Conservation (phyloP, 164 flowering plant genomes). For the Aristolochia californica region DNA sequence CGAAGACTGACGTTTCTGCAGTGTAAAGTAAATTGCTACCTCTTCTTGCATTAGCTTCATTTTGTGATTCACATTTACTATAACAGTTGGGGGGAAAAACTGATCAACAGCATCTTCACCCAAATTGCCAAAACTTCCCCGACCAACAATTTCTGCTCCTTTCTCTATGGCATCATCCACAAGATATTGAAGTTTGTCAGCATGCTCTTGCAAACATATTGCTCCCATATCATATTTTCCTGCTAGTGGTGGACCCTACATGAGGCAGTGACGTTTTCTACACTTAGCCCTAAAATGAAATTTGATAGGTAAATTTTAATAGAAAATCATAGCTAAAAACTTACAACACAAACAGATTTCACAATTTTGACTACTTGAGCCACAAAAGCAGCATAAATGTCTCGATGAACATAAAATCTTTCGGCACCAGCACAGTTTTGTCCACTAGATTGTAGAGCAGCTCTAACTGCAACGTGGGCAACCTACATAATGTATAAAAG, state of each 20-base stretch:
- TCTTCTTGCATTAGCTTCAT: constrained; percentile 97
- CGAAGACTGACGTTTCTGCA: not conserved
- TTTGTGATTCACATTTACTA: constrained; percentile 68
- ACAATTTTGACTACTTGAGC: constrained; percentile 67
- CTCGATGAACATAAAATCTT: constrained; percentile 88
- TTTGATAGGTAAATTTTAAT: not conserved
- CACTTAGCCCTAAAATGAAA: not conserved
- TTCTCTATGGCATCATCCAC: constrained; percentile 80
- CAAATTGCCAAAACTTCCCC: constrained; percentile 88
- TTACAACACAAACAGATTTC: constrained; percentile 78
- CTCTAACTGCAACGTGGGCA: constrained; percentile 92
- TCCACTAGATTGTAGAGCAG: constrained; percentile 93
- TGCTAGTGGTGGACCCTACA: constrained; percentile 82
- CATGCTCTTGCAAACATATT: constrained; percentile 82
- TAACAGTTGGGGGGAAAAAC: constrained; percentile 91
- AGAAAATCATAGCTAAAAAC: constrained; percentile 16
- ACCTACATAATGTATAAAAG: constrained; percentile 34
- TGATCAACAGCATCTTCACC: constrained; percentile 91
- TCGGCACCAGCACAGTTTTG: constrained; percentile 99
- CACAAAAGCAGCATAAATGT: constrained; percentile 68
- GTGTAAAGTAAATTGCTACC: constrained; percentile 30
- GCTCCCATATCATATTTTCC: constrained; percentile 99
- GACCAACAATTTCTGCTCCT: constrained; percentile 84
- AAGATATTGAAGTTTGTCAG: constrained; percentile 81
- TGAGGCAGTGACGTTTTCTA: not conserved